Percentiles rank a stretch among this genome's conserved stretches.
Evolutionary conservation across 768 basidiomycete species (phyloP).

Genomic region (Panaeolus papilionaceus): DNA sequence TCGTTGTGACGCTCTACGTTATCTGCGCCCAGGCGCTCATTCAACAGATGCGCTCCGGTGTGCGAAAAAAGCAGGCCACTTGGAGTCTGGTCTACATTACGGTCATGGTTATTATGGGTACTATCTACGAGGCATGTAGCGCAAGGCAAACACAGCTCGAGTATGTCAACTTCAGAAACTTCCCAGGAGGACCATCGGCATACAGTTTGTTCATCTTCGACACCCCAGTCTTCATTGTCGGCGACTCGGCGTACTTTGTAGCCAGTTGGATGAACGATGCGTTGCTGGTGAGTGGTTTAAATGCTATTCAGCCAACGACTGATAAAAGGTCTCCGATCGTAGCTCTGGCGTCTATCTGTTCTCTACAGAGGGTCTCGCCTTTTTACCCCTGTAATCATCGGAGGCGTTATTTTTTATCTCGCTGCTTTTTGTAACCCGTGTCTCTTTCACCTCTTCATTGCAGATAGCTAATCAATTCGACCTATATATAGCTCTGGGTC

Average conservation of each 20-base stretch:
- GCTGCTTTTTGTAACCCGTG: constrained; percentile 5
- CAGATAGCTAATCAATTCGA: not conserved
- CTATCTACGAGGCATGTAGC: constrained; percentile 16
- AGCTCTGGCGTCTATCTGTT: constrained; percentile 24
- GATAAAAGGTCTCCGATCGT: no score
- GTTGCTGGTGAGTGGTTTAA: constrained; percentile 23
- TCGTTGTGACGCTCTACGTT: constrained; percentile 20
- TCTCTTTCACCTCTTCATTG: no score
- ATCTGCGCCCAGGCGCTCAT: constrained; percentile 19
- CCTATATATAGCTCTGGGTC: constrained; percentile 17
- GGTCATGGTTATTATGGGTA: constrained; percentile 17
- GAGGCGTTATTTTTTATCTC: constrained; percentile 12
- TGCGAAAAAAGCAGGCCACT: not conserved
- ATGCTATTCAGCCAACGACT: no score
- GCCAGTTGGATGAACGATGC: constrained; percentile 29
- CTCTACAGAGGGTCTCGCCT: constrained; percentile 10
- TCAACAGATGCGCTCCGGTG: not conserved
- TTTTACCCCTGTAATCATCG: constrained; percentile 2
- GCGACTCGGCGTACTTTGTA: constrained; percentile 22
- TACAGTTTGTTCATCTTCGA: no score
- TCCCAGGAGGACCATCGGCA: constrained; percentile 15
- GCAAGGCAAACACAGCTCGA: constrained; percentile 22
- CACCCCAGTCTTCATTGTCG: not conserved
- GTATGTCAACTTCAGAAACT: constrained; percentile 29
- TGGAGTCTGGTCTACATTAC: constrained; percentile 14